These are phyloP conservation scores for Pelargonium australe DNA, from an alignment of 441 rosid species.

Conservation along the genomic window DNA sequence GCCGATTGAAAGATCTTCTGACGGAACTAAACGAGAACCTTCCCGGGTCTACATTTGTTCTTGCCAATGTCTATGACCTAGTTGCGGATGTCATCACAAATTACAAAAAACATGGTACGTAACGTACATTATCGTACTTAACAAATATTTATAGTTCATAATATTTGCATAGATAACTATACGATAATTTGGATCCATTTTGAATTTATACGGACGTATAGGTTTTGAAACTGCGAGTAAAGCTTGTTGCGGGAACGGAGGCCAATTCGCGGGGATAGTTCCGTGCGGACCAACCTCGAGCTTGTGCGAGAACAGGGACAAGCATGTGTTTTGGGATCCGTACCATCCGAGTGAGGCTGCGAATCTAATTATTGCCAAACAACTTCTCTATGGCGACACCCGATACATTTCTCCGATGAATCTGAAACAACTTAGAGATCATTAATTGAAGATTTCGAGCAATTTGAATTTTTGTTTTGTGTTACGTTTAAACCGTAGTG, in stretches of 20 bases:
- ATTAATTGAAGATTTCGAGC: conserved; percentile 20
- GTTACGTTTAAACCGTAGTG: no score
- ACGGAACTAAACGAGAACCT: conserved; percentile 52
- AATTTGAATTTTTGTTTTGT: no score
- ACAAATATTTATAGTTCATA: no score
- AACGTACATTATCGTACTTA: background rate
- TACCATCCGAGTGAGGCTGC: conserved; percentile 97
- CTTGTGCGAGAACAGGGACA: conserved; percentile 51
- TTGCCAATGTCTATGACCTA: conserved; percentile 61
- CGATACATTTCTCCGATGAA: conserved; percentile 60
- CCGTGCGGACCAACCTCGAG: conserved; percentile 91
- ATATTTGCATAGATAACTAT: no score
- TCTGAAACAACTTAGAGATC: conserved; percentile 60
- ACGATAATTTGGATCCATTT: no score
- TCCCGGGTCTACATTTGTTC: conserved; percentile 57
- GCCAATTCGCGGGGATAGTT: conserved; percentile 77
- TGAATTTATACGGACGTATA: conserved; percentile 10
- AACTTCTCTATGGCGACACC: conserved; percentile 53
- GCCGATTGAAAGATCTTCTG: conserved; percentile 43
- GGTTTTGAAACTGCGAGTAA: conserved; percentile 66
- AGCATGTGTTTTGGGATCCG: conserved; percentile 94
- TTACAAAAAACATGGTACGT: conserved; percentile 54
- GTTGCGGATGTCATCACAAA: conserved; percentile 82
- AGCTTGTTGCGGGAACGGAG: conserved; percentile 91
- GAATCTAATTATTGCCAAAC: conserved; percentile 59